Conservation (phyloP, 2,329 filamentous ascomycete genomes). For the Cladosporium halotolerans region DNA sequence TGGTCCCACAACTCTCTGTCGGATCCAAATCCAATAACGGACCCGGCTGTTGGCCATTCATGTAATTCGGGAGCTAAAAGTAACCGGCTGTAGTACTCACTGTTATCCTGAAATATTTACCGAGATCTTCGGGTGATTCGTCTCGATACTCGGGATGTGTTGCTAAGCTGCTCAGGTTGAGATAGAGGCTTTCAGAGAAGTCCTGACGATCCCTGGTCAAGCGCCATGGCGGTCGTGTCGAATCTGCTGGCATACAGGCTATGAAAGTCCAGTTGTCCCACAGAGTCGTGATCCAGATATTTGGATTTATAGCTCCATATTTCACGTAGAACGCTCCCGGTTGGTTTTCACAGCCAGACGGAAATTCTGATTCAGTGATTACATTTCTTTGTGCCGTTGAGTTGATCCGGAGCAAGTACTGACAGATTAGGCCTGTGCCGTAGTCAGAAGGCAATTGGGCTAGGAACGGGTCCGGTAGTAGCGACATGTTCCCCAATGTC, state of each 20-base stretch:
- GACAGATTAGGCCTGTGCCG: neutral
- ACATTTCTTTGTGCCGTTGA: neutral
- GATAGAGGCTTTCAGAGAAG: conserved; percentile 26
- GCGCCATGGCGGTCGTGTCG: conserved; percentile 23
- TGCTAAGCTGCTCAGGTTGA: conserved; percentile 18
- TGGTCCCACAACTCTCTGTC: no score
- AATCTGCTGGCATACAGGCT: conserved; percentile 27
- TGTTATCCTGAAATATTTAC: conserved; percentile 22
- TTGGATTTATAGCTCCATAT: no score
- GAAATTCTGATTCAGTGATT: neutral
- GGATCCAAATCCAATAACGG: neutral
- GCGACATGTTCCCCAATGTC: neutral
- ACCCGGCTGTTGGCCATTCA: conserved; percentile 21
- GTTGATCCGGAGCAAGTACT: neutral
- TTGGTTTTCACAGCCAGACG: neutral
- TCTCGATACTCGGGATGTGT: no score
- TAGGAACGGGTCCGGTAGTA: neutral
- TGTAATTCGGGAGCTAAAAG: conserved; percentile 30
- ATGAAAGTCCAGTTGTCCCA: no score
- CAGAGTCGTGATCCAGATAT: no score
- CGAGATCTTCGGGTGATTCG: no score
- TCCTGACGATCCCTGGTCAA: conserved; percentile 25
- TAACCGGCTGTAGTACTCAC: conserved; percentile 29
- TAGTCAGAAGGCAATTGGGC: neutral
- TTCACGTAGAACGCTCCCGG: neutral